A percentile compares a stretch with the other conserved stretches of the same genome.
These are phyloP conservation scores for Sugiyamaella boreocaroliniensis DNA, from an alignment of 805 yeast genomes.

Conservation along the genomic window DNA sequence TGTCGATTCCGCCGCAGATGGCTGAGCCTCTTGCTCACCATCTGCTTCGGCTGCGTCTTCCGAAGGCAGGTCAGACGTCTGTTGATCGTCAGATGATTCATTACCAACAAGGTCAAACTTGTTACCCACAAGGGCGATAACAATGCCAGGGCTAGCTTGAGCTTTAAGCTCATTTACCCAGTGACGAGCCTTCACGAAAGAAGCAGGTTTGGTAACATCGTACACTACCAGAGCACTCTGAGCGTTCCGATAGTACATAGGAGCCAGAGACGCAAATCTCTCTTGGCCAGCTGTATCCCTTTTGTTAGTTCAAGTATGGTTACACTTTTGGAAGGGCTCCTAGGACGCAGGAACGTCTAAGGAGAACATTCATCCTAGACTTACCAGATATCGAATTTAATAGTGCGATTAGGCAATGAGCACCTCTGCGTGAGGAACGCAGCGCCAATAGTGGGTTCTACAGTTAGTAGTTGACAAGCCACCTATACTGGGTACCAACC, in stretches of 20 bases:
- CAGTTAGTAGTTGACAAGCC: conserved; percentile 5
- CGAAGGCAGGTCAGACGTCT: conserved; percentile 24
- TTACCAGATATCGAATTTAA: conserved; percentile 57
- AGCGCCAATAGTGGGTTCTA: conserved; percentile 95
- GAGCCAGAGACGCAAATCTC: conserved; percentile 91
- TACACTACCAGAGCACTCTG: conserved; percentile 95
- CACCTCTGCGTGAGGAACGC: conserved; percentile 94
- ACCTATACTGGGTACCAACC: neutral
- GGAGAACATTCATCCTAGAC: neutral
- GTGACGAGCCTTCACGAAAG: conserved; percentile 92
- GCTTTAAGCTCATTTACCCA: conserved; percentile 96
- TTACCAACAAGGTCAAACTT: conserved; percentile 71
- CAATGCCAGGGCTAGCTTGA: conserved; percentile 86
- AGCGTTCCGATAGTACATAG: conserved; percentile 95
- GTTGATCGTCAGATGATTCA: conserved; percentile 16
- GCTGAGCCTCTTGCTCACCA: conserved; percentile 16
- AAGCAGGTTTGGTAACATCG: conserved; percentile 90
- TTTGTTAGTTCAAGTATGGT: conserved; percentile 13
- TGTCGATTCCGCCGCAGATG: conserved; percentile 36
- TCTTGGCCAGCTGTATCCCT: conserved; percentile 95
- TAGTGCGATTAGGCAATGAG: conserved; percentile 74
- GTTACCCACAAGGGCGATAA: conserved; percentile 91
- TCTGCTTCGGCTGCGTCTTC: conserved; percentile 18
- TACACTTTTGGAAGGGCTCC: too few relatives aligned
- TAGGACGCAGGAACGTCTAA: too few relatives aligned